Conservation (phyloP, 768 basidiomycete species). For the Pleurotus salmoneostramineus region DNA sequence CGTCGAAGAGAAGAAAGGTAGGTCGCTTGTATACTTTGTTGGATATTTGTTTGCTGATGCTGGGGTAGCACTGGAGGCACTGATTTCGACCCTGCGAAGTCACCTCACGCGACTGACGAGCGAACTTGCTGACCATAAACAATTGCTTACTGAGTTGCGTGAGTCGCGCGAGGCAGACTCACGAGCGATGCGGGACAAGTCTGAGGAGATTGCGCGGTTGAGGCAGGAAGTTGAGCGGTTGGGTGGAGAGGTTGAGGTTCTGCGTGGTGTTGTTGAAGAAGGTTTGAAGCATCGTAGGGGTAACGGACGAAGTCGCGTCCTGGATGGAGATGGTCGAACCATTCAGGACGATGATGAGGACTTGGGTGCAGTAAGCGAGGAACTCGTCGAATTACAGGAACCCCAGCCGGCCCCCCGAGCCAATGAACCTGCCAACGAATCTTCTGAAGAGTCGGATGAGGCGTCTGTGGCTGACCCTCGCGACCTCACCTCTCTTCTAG, state of each 20-base stretch:
- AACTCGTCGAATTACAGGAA: not conserved
- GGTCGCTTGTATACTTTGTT: slow-evolving; percentile 10
- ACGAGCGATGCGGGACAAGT: slow-evolving; percentile 51
- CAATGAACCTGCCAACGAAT: slow-evolving; percentile 9
- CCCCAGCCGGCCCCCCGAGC: slow-evolving; percentile 11
- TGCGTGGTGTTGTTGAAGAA: slow-evolving; percentile 85
- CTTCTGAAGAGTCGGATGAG: not conserved
- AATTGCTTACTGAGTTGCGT: slow-evolving; percentile 63
- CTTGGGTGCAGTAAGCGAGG: not conserved
- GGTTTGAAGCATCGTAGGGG: slow-evolving; percentile 60
- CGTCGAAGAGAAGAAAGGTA: slow-evolving; percentile 89
- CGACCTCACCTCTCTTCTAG: not conserved
- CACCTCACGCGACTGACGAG: slow-evolving; percentile 77
- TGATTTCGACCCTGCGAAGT: slow-evolving; percentile 67
- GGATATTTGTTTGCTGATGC: slow-evolving; percentile 8
- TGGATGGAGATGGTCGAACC: slow-evolving; percentile 18
- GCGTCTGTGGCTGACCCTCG: not conserved
- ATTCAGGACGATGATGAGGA: slow-evolving; percentile 25
- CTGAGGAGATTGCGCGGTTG: slow-evolving; percentile 63
- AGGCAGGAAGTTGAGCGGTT: slow-evolving; percentile 77
- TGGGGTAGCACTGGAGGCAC: slow-evolving; percentile 68
- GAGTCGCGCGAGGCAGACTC: slow-evolving; percentile 60
- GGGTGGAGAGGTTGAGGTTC: slow-evolving; percentile 79
- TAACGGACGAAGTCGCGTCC: slow-evolving; percentile 16
- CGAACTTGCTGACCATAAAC: slow-evolving; percentile 76